Conservation (phyloP, 495 filamentous ascomycete genomes). For the Aspergillus campestris region DNA sequence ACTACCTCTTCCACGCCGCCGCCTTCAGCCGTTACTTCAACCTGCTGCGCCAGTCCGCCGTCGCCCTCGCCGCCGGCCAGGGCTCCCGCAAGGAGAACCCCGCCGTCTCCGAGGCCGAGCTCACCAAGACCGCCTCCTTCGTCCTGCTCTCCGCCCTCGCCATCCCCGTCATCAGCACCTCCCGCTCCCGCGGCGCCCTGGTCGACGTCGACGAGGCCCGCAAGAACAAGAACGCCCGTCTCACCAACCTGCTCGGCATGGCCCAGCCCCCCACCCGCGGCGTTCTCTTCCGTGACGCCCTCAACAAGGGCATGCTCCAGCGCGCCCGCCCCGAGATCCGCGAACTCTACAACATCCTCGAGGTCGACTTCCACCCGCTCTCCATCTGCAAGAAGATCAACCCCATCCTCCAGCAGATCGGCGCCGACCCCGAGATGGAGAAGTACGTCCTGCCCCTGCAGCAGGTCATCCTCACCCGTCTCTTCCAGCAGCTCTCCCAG, state of each 20-base stretch:
- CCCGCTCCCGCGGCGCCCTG: slow-evolving; percentile 87
- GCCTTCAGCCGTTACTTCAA: slow-evolving; percentile 97
- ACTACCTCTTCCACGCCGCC: slow-evolving; percentile 97
- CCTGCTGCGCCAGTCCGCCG: slow-evolving; percentile 84
- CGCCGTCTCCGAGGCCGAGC: slow-evolving; percentile 75
- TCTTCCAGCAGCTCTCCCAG: slow-evolving; percentile 98
- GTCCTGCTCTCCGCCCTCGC: slow-evolving; percentile 92
- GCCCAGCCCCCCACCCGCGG: slow-evolving; percentile 77
- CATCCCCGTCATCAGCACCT: slow-evolving; percentile 98
- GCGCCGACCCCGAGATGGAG: slow-evolving; percentile 90
- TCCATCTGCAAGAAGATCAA: slow-evolving; percentile 99
- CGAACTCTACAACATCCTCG: slow-evolving; percentile 93
- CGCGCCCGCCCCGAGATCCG: slow-evolving; percentile 89
- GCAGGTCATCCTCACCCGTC: slow-evolving; percentile 94
- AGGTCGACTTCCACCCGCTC: slow-evolving; percentile 97
- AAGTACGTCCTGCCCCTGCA: slow-evolving; percentile 91
- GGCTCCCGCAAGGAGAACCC: slow-evolving; percentile 91
- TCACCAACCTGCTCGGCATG: slow-evolving; percentile 95
- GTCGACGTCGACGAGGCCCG: slow-evolving; percentile 94
- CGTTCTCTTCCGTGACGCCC: slow-evolving; percentile 86
- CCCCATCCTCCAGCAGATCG: slow-evolving; percentile 89
- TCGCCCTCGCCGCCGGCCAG: slow-evolving; percentile 73
- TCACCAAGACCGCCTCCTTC: slow-evolving; percentile 83
- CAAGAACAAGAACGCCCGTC: slow-evolving; percentile 97
- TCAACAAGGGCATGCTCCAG: slow-evolving; percentile 88